phyloP scores from a whole-genome alignment of 345 rosid genomes.

The Sonneratia caseolaris region DNA sequence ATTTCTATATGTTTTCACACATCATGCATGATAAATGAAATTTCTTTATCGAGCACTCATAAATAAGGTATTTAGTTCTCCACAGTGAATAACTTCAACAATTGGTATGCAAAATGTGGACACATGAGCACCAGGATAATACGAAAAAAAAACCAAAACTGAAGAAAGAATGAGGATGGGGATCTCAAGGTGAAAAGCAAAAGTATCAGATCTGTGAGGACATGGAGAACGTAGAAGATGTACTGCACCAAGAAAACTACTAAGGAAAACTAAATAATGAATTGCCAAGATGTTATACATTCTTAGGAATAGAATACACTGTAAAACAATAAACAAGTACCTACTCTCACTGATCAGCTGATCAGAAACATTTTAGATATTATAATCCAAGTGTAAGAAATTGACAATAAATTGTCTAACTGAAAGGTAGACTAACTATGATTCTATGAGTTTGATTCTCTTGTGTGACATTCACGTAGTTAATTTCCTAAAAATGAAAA shows the following conservation, averaged over 20 bases:
- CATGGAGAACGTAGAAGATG: no score
- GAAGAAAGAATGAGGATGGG: not conserved
- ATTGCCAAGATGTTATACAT: not conserved
- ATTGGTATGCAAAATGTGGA: not conserved
- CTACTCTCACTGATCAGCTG: not conserved
- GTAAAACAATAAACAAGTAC: not conserved
- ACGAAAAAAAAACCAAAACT: not conserved
- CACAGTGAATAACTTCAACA: not conserved
- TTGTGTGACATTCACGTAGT: not conserved
- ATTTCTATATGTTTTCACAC: no score
- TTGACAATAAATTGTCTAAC: not conserved
- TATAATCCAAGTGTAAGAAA: not conserved
- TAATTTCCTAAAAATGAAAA: not conserved
- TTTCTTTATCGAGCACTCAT: no score
- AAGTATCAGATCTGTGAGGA: no score
- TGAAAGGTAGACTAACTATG: not conserved
- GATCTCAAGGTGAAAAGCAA: not conserved
- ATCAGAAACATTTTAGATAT: not conserved
- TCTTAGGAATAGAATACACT: no score
- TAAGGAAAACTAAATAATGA: not conserved
- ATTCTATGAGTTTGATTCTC: not conserved
- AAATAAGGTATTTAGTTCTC: not conserved
- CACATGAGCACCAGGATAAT: not conserved
- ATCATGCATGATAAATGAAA: no score
- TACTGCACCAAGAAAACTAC: no score